phyloP scores from a whole-genome alignment of 2,329 filamentous ascomycete genomes.

The Aureobasidium sp. region DNA sequence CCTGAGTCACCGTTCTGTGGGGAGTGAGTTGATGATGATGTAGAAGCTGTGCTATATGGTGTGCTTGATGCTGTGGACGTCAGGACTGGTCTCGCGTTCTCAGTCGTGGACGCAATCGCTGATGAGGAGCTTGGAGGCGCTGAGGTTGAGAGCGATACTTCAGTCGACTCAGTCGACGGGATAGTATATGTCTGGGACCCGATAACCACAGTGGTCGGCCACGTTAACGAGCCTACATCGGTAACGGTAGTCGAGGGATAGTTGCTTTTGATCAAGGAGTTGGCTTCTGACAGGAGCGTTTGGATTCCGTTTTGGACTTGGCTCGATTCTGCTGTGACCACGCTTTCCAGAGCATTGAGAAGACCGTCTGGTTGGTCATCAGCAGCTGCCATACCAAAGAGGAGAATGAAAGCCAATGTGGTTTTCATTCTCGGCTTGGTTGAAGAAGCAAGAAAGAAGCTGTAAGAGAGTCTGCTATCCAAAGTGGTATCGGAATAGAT shows the following conservation, averaged over 20 bases:
- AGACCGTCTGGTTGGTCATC: slow-evolving; percentile 2
- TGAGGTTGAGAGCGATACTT: slow-evolving; percentile 10
- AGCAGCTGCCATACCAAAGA: neutral
- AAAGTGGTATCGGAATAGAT: neutral
- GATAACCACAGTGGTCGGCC: slow-evolving; percentile 20
- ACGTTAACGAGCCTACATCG: slow-evolving; percentile 16
- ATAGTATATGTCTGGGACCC: slow-evolving; percentile 19
- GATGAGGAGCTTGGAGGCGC: slow-evolving; percentile 3
- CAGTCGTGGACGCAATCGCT: neutral
- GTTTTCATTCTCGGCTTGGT: neutral
- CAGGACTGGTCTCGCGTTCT: slow-evolving; percentile 13
- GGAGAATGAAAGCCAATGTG: neutral
- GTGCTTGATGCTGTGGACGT: slow-evolving; percentile 6
- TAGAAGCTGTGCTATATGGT: neutral
- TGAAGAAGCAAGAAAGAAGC: no score
- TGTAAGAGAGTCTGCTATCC: neutral
- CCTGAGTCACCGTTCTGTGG: neutral
- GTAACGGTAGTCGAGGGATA: slow-evolving; percentile 17
- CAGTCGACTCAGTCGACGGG: neutral
- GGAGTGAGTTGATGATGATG: neutral
- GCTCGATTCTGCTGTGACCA: neutral
- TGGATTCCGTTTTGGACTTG: neutral
- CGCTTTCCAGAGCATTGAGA: neutral
- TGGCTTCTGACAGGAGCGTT: slow-evolving; percentile 17
- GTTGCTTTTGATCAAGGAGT: slow-evolving; percentile 16